These are phyloP conservation scores for Dittrichia graveolens DNA, from an alignment of 129 eudicot genomes.

Conservation along the genomic window DNA sequence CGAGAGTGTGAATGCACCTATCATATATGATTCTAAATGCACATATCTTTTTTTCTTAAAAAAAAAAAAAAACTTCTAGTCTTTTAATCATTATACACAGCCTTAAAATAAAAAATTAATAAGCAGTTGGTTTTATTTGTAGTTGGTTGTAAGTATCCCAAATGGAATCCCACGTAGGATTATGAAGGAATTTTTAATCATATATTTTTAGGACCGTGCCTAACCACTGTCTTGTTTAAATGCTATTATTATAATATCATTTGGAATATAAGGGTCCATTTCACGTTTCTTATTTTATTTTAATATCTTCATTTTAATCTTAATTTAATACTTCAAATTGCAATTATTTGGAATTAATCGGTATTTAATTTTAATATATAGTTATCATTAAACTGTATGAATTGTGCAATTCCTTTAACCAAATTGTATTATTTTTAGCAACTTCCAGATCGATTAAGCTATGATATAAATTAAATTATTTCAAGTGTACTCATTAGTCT, in stretches of 20 bases:
- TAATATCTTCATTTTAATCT: background rate
- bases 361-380: background rate
- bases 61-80: too few relatives aligned
- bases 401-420: background rate
- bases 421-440: background rate
- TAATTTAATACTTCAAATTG: conserved; percentile 9
- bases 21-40: too few relatives aligned
- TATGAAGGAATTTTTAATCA: conserved; percentile 13
- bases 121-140: background rate
- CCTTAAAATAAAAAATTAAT: too few relatives aligned
- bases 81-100: too few relatives aligned
- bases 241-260: background rate
- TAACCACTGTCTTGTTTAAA: conserved; percentile 13
- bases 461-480: too few relatives aligned
- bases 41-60: too few relatives aligned
- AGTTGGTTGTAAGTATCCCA: conserved; percentile 29
- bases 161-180: conserved; percentile 41
- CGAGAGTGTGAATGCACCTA: too few relatives aligned
- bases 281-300: background rate
- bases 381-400: background rate
- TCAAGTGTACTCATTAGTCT: background rate
- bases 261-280: conserved; percentile 10
- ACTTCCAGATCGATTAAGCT: background rate
- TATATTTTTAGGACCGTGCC: conserved; percentile 24
- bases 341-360: background rate